Evolutionary conservation across 257 asterid species (phyloP), one percentile per base, ranked within the genome.

Genomic region (Nicotiana tabacum): DNA sequence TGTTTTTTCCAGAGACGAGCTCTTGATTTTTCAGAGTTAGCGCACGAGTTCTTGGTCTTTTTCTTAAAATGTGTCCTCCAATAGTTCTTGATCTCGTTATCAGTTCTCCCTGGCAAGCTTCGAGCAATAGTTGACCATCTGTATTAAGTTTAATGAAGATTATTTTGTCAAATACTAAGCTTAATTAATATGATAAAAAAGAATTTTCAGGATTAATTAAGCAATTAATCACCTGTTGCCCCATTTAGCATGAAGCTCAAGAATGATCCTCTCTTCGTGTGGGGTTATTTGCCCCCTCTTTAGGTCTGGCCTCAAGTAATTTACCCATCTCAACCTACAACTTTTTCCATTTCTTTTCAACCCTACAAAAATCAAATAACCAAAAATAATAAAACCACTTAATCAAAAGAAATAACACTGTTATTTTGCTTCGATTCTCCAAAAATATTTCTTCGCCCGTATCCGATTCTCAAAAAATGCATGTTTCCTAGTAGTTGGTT

Each of bases 101-200:
- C 97, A 0, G 98, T 94, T 82, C 98, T 87, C 39, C 98, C 98
- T 0, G 97, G 97, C 6, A 94, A 67, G 86, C 94, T 92, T 86
- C 97, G 88, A 9, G 98, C 98, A 85, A 94, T 94, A 1, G 95
- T 91, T 6, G 98, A 94, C 98, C 98, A 94, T 85, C 98, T 94
- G 24, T 39, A 27, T 51, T 2, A 43, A 18, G 30, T 29, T 29
- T 29, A 29, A 29, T 29, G 30, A 29, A 29, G 2, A 29, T 29
- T 29, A 29, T 29, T 29, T 29, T 55, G 7, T 56, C 43, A 65
- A 17, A 69, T 21, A 3, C 33, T 2, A 81, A 53, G 1, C 2
- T 57, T 53, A 57, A 76, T 76, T 51, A 27, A 33, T 4, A 76
- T 27, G 18, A 18, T 1, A 61, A 11, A 29, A 8, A 60, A n/a